Conservation (phyloP, 148 eudicot genomes). For the Nyssa sinensis region DNA sequence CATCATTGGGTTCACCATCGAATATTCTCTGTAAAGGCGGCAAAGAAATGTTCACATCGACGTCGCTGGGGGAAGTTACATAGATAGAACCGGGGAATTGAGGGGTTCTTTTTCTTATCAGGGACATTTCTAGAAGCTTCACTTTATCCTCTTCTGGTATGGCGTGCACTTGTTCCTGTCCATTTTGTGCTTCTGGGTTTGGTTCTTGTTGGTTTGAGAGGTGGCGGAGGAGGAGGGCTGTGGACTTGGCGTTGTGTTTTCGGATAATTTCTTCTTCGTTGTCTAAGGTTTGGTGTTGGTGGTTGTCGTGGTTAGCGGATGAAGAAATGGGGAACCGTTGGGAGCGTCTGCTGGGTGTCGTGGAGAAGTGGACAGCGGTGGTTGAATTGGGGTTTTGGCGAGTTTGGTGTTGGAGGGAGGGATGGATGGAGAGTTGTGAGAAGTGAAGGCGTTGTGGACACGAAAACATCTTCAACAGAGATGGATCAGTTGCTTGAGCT, state of each 20-base stretch:
- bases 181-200: not conserved
- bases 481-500: not conserved
- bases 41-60: constrained; percentile 34
- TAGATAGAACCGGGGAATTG: constrained; percentile 86
- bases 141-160: constrained; percentile 36
- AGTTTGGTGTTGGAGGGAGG: constrained; percentile 17
- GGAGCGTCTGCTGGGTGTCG: constrained; percentile 25
- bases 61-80: constrained; percentile 28
- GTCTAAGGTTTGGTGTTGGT: constrained; percentile 1
- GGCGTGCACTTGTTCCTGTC: constrained; percentile 10
- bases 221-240: constrained; percentile 44
- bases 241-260: constrained; percentile 67
- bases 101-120: constrained; percentile 53
- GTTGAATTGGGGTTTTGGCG: constrained; percentile 17
- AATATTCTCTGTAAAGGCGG: constrained; percentile 43
- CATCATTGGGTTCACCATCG: constrained; percentile 29
- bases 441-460: constrained; percentile 17
- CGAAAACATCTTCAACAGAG: constrained; percentile 20
- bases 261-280: constrained; percentile 31
- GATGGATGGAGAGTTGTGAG: constrained; percentile 28
- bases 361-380: constrained; percentile 21
- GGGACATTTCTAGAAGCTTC: constrained; percentile 54
- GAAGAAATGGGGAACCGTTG: constrained; percentile 9
- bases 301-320: constrained; percentile 24
- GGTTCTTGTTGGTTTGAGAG: constrained; percentile 17